phyloP scores from a whole-genome alignment of 2,329 filamentous ascomycete species.

The Verticillium zaregamsianum region DNA sequence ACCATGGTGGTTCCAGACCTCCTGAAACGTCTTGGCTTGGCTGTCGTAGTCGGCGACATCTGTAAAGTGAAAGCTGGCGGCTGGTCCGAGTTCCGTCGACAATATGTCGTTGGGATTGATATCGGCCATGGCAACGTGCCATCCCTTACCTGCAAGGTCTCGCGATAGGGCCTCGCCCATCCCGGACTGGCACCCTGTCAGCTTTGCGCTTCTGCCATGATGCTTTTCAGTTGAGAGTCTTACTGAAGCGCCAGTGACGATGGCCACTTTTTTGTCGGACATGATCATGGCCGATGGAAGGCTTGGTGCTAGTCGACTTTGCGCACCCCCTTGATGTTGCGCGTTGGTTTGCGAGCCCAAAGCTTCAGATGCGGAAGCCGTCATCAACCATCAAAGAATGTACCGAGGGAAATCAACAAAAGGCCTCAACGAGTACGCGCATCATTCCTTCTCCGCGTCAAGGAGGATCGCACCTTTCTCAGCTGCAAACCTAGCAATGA shows the following conservation, averaged over 20 bases:
- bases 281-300: neutral
- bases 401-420: too few species aligned
- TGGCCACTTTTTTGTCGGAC: conserved; percentile 24
- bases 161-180: conserved; percentile 38
- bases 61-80: conserved; percentile 36
- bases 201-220: neutral
- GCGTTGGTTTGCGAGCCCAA: too few species aligned
- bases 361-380: too few species aligned
- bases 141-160: conserved; percentile 18
- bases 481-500: neutral
- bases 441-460: too few species aligned
- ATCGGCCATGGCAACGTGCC: conserved; percentile 32
- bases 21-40: conserved; percentile 36
- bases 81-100: conserved; percentile 27
- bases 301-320: too few species aligned
- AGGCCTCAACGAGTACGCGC: too few species aligned
- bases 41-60: conserved; percentile 43
- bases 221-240: conserved; percentile 11
- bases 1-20: conserved; percentile 36
- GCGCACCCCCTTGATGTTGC: too few species aligned
- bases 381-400: too few species aligned
- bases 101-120: conserved; percentile 23
- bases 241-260: conserved; percentile 35
- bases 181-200: conserved; percentile 31
- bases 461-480: neutral